Evolutionary conservation across 2,329 filamentous ascomycete genomes (phyloP).

Genomic region (Thielaviopsis populi): DNA sequence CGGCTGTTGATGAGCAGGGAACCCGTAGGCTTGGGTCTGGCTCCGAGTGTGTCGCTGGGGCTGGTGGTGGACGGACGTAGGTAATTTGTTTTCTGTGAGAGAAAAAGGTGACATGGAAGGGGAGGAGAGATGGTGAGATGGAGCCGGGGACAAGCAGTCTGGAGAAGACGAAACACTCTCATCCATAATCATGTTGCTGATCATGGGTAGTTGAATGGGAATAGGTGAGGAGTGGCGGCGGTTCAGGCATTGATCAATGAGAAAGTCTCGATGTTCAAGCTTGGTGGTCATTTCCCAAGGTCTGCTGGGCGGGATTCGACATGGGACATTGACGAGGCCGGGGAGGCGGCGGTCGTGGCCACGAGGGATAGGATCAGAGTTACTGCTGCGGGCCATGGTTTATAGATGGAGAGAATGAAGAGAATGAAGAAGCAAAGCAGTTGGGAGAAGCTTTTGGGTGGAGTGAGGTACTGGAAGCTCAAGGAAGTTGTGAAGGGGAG

Average conservation of each 20-base stretch:
- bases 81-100: background rate
- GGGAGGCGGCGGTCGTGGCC: conserved; percentile 2
- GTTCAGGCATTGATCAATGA: conserved; percentile 11
- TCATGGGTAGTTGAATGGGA: conserved; percentile 2
- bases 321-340: conserved; percentile 4
- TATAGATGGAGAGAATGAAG: background rate
- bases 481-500: background rate
- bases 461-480: background rate
- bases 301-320: conserved; percentile 7
- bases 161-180: background rate
- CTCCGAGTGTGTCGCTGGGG: background rate
- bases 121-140: background rate
- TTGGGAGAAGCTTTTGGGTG: background rate
- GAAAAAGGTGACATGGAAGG: background rate
- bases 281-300: conserved; percentile 14
- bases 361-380: background rate
- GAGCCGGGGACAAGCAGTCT: background rate
- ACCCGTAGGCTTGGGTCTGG: background rate
- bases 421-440: background rate
- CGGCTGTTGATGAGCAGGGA: background rate
- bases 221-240: conserved; percentile 5
- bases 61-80: background rate
- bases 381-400: background rate
- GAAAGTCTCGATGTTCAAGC: conserved; percentile 7
- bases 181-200: background rate